These are phyloP conservation scores for Vigna mungo DNA, from an alignment of 306 rosid species.

Conservation along the genomic window DNA sequence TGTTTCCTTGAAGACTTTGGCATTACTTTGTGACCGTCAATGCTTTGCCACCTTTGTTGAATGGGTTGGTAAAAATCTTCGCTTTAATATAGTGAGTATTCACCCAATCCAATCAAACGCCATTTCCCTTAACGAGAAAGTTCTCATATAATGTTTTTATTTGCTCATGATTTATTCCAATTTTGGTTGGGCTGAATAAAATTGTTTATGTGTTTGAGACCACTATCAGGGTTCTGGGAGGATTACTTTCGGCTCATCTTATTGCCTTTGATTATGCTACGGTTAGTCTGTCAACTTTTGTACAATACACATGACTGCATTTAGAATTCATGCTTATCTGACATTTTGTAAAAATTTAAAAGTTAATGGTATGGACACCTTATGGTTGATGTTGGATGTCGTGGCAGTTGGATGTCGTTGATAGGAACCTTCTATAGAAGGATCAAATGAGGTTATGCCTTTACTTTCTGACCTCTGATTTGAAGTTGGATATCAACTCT, in stretches of 20 bases:
- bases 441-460: not conserved
- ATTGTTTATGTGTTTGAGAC: slow-evolving; percentile 95
- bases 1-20: slow-evolving; percentile 89
- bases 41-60: slow-evolving; percentile 76
- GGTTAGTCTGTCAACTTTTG: slow-evolving; percentile 52
- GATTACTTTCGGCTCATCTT: slow-evolving; percentile 91
- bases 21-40: slow-evolving; percentile 83
- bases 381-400: not conserved
- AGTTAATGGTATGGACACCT: not conserved
- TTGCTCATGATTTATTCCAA: not conserved
- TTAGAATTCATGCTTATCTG: not conserved
- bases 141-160: not conserved
- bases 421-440: not conserved
- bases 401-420: not conserved
- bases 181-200: slow-evolving; percentile 60
- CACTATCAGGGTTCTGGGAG: slow-evolving; percentile 87
- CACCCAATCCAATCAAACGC: no score
- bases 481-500: not conserved
- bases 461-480: not conserved
- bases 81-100: slow-evolving; percentile 89
- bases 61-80: slow-evolving; percentile 98
- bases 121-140: no score
- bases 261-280: slow-evolving; percentile 88
- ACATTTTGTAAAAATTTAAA: not conserved
- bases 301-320: not conserved